Evolutionary conservation across 2,329 filamentous ascomycete species (phyloP).

Genomic region (Plectosphaerella cucumerina): DNA sequence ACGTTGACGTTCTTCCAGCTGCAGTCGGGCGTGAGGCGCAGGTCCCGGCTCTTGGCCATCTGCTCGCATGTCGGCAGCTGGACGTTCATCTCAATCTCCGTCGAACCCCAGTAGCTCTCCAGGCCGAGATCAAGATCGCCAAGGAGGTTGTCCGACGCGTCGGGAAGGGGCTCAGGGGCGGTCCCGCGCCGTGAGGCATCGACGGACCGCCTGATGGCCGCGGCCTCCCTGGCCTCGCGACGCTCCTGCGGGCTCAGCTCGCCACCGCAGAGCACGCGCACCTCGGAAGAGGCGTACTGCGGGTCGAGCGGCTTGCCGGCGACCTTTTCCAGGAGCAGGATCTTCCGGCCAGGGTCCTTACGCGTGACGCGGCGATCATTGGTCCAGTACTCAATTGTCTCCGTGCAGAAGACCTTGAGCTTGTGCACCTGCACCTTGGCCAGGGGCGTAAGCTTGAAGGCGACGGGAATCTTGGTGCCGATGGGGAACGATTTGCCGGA

Average conservation of each 20-base stretch:
- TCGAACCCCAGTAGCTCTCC: constrained; percentile 76
- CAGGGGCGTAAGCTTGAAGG: constrained; percentile 87
- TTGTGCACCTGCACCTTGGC: constrained; percentile 93
- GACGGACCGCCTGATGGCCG: constrained; percentile 46
- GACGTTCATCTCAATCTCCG: constrained; percentile 91
- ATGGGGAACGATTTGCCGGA: constrained; percentile 93
- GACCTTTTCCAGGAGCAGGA: constrained; percentile 82
- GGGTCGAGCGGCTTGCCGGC: constrained; percentile 73
- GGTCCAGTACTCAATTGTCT: constrained; percentile 88
- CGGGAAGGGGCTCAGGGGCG: constrained; percentile 39
- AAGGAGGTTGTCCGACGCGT: constrained; percentile 65
- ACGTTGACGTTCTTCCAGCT: constrained; percentile 93
- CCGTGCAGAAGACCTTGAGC: constrained; percentile 86
- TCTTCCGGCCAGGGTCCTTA: constrained; percentile 78
- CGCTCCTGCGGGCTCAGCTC: constrained; percentile 57
- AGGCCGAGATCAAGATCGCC: constrained; percentile 70
- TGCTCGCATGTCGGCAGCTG: constrained; percentile 85
- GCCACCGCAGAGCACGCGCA: constrained; percentile 74
- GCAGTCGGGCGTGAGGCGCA: constrained; percentile 79
- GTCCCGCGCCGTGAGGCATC: constrained; percentile 42
- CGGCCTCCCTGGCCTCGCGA: constrained; percentile 41
- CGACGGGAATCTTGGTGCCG: constrained; percentile 82
- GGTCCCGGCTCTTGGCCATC: constrained; percentile 67
- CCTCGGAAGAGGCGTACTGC: constrained; percentile 69
- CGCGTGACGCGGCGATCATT: constrained; percentile 80